Percentiles rank a stretch among this genome's conserved stretches.
Conservation (phyloP, 352 stramenopile genomes). For the Peronospora farinosa region DNA sequence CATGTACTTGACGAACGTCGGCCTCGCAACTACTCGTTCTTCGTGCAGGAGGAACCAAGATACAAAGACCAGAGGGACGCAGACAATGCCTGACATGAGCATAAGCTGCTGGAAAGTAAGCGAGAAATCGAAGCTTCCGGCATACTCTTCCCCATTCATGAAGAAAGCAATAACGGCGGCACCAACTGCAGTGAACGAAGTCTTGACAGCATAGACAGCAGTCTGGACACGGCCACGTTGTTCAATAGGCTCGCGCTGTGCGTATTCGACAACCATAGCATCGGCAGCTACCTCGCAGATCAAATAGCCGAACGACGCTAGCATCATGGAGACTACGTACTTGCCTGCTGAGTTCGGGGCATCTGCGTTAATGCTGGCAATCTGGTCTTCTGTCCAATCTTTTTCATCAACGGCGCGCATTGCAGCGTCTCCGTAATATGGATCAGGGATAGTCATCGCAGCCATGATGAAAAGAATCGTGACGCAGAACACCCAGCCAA, state of each 20-base stretch:
- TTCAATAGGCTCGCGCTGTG: constrained; percentile 42
- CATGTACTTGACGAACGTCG: constrained; percentile 29
- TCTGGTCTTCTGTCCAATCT: constrained; percentile 30
- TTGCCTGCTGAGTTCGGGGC: constrained; percentile 29
- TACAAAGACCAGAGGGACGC: constrained; percentile 27
- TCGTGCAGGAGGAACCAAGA: constrained; percentile 37
- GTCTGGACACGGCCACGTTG: constrained; percentile 41
- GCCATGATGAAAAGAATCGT: constrained; percentile 38
- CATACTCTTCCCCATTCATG: constrained; percentile 46
- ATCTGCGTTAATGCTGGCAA: constrained; percentile 28
- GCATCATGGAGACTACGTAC: constrained; percentile 54
- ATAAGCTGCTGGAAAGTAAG: constrained; percentile 40
- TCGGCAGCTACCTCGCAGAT: constrained; percentile 48
- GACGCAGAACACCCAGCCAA: constrained; percentile 44
- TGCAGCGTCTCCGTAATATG: constrained; percentile 36
- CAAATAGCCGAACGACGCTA: constrained; percentile 49
- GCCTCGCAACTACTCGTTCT: constrained; percentile 21
- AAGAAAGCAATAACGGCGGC: constrained; percentile 37
- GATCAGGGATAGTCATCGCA: constrained; percentile 23
- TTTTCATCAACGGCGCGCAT: constrained; percentile 32
- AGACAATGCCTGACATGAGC: constrained; percentile 32
- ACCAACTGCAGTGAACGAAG: constrained; percentile 34
- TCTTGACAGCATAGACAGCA: constrained; percentile 41
- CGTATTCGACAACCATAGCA: constrained; percentile 52
- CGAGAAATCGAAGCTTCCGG: constrained; percentile 35